Conservation (phyloP, 169 alveolate genomes). For the Plasmodium malariae region DNA sequence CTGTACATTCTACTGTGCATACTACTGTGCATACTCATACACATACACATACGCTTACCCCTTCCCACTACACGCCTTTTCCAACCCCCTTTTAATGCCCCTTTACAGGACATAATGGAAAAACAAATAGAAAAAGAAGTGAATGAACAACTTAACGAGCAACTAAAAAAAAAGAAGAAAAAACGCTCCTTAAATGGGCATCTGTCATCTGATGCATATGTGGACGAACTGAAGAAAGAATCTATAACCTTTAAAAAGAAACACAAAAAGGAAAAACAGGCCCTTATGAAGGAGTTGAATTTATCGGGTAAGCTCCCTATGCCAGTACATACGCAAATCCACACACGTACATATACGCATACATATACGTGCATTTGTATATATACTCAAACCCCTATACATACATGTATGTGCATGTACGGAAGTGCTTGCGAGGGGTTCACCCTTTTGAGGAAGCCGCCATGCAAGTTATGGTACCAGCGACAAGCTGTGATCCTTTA, state of each 20-base stretch:
- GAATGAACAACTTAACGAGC: conserved; percentile 19
- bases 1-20: no score
- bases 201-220: conserved; percentile 9
- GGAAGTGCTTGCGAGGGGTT: neutral
- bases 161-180: conserved; percentile 25
- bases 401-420: no score
- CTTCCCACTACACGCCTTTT: no score
- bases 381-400: no score
- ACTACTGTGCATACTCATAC: no score
- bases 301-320: conserved; percentile 22
- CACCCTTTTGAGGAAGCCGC: neutral
- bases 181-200: neutral
- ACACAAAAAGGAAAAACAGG: conserved; percentile 16
- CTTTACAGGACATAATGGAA: conserved; percentile 73
- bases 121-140: conserved; percentile 49
- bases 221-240: conserved; percentile 1
- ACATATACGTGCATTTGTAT: no score
- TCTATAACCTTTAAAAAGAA: conserved; percentile 9
- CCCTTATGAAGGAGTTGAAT: conserved; percentile 47
- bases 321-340: neutral
- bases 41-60: neutral
- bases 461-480: neutral
- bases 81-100: no score
- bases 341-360: no score
- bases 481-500: no score